Evolutionary conservation across 1,284 basidiomycete genomes (phyloP), one percentile per base, ranked within the genome.

Genomic region (Thelephora terrestris): DNA sequence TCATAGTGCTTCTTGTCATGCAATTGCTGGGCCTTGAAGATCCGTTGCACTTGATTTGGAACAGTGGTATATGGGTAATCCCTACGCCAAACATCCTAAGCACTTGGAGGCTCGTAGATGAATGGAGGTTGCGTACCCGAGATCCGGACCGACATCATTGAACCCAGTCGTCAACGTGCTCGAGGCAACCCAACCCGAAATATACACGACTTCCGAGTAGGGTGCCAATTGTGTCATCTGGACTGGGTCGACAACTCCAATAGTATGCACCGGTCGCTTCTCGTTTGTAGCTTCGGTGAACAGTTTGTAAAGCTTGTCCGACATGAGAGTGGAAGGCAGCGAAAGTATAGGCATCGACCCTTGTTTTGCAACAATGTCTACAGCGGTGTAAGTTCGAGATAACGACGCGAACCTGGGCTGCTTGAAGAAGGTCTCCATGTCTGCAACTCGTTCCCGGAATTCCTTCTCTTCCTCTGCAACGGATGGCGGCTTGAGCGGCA

Each of bases 171-270:
- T 91, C 46, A 91, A 74, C 49, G 93, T 78, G 51, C 93, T 97
- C 42, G 85, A 89, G 34, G 81, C 78, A 21, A 88, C 91, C 82
- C 91, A 99, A 23, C 95, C 95, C 36, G 91, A 96, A 23, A 99
- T 77, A 64, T 99, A 99, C 44, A 98, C 86, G 20, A 91, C 87
- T 62, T 98, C 91, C 61, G 96, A 91, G 66, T 93, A 79, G 59
- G 79, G 78, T 7, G 93, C 96, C 93, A 98, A 97, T 67, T 99
- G 95, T 0, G 92, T 91, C 83, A 93, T 90, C 68, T 95, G 91
- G 3, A 93, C 79, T 0, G 91, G 92, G 62, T 95, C 91, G 53
- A 95, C 83, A 14, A 86, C 90, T 34, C 90, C 90, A 78, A 92
- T 82, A 4, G 90, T 93, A 56, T 88, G 86, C 10, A 91, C 74